phyloP scores from a whole-genome alignment of 176 grass and related monocot species.

The Carex littledalei region DNA sequence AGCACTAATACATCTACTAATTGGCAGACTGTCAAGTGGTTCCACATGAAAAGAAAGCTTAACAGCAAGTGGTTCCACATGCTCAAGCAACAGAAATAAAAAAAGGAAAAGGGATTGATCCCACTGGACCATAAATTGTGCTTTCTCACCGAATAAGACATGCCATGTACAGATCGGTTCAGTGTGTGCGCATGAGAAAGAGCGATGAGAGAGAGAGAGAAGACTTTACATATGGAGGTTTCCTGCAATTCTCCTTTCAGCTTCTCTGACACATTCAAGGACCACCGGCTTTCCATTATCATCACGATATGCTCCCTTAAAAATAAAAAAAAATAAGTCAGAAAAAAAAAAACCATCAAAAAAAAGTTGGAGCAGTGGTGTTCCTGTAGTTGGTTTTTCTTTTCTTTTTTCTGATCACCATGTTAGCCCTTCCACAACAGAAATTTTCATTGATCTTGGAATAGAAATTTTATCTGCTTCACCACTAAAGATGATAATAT shows the following conservation, averaged over 20 bases:
- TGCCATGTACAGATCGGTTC: not conserved
- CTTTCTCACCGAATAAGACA: not conserved
- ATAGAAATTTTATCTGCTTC: not conserved
- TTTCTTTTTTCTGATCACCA: not conserved
- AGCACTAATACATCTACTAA: not conserved
- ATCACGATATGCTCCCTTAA: conserved; percentile 92
- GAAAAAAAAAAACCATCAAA: not conserved
- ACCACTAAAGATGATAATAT: not conserved
- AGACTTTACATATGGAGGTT: conserved; percentile 73
- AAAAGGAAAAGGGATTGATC: not conserved
- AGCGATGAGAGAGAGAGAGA: not conserved
- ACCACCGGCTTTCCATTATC: conserved; percentile 80
- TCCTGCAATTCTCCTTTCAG: conserved; percentile 71
- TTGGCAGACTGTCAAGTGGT: not conserved
- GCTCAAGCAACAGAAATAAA: not conserved
- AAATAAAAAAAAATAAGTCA: not conserved
- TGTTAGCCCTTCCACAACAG: not conserved
- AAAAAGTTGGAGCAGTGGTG: not conserved
- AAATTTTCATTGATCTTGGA: not conserved
- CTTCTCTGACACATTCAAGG: conserved; percentile 85
- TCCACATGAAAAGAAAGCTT: not conserved
- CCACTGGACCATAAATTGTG: conserved; percentile 22
- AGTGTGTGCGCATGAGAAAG: not conserved
- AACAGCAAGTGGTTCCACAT: conserved; percentile 8
- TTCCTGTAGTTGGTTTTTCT: not conserved